Conservation (phyloP, 352 stramenopile genomes). For the Phytophthora chlamydospora region DNA sequence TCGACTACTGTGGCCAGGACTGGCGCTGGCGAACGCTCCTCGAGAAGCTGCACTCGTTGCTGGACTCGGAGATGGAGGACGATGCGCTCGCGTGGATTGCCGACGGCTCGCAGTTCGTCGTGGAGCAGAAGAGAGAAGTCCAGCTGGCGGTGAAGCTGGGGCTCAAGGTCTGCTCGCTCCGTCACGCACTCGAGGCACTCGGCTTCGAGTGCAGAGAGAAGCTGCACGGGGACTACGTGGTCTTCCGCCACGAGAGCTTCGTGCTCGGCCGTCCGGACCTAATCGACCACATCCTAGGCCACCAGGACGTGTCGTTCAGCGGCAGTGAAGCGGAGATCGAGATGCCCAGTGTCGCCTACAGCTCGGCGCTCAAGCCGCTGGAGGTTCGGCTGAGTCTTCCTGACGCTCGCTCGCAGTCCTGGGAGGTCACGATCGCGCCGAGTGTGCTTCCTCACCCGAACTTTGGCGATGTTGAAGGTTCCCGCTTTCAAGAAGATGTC, state of each 20-base stretch:
- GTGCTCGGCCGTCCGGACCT: conserved; percentile 19
- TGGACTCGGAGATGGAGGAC: conserved; percentile 22
- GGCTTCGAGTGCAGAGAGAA: conserved; percentile 31
- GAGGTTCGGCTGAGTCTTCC: conserved; percentile 58
- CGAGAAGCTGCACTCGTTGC: conserved; percentile 23
- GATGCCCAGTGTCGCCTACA: conserved; percentile 48
- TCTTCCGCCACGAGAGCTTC: conserved; percentile 36
- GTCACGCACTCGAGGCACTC: conserved; percentile 26
- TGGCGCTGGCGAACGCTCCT: conserved; percentile 31
- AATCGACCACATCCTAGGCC: conserved; percentile 20
- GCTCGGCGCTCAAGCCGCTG: conserved; percentile 48
- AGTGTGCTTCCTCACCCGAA: conserved; percentile 34
- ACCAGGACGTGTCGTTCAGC: background rate
- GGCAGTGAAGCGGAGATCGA: conserved; percentile 13
- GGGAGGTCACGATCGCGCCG: conserved; percentile 46
- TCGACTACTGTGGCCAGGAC: background rate
- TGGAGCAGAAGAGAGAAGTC: conserved; percentile 12
- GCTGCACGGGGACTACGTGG: conserved; percentile 6
- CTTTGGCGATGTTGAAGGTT: conserved; percentile 15
- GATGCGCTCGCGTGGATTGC: conserved; percentile 26
- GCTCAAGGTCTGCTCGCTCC: conserved; percentile 27
- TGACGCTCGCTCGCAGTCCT: conserved; percentile 24
- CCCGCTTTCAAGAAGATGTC: conserved; percentile 5
- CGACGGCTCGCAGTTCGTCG: conserved; percentile 24
- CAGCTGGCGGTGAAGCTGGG: conserved; percentile 23